Evolutionary conservation across 345 rosid species (phyloP), one percentile per base, ranked within the genome.

Genomic region (Kernera saxatilis): DNA sequence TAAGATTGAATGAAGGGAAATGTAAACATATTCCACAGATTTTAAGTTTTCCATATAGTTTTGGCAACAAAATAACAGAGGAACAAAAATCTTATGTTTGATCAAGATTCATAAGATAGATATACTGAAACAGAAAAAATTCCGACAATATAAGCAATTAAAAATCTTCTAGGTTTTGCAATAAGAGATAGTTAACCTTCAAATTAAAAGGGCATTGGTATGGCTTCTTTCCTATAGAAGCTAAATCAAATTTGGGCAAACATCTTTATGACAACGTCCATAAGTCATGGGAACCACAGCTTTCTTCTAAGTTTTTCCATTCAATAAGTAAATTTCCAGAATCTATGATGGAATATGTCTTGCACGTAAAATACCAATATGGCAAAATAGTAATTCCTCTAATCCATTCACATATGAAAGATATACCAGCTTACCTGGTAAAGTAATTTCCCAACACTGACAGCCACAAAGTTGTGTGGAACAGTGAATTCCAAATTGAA

Each of bases 401-500:
- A 67, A 12, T 69, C 41, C 59, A 32, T 62, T 45, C 50, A 61
- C 18, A 25, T 30, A 68, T 58, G 55, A 70, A 61, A 69, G 63
- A 66, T 35, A 57, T 59, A 46, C 56, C 9, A 74, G 63, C 84
- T 82, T 80, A 94, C 97, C 95, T 91, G 96, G 77, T 85, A 87
- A 6, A 89, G 77, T 75, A 94, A 82, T 79, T 73, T 91, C 46
- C 99, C 99, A 64, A 83, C 80, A 73, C 97, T 91, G 74, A 91
- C 99, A 51, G 97, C 99, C 49, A 94, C 91, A 64, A 83, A 89
- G 81, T 94, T 79, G 32, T 79, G 89, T 44, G 97, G 88, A 77
- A 94, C 99, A 2, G 97, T 91, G 61, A 94, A 94, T 79, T 94
- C 97, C 85, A 94, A 78, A 86, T 91, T 92, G 35, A 78, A 94